Percentiles rank a stretch among this genome's conserved stretches.
phyloP scores from a whole-genome alignment of 179 eudicot genomes.

The Patellifolia procumbens region DNA sequence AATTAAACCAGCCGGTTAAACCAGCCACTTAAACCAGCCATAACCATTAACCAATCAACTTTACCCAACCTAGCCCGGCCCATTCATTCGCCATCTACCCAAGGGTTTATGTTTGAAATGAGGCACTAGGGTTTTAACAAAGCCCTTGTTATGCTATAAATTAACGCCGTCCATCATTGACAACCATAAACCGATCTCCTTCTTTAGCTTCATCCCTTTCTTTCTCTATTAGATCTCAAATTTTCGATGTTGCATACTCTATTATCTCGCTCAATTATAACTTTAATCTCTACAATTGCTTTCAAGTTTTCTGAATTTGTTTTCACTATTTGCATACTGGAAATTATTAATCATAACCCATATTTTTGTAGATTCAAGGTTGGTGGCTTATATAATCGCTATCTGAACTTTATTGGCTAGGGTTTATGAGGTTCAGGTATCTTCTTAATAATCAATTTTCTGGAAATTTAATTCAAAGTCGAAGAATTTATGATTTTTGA shows the following conservation, averaged over 20 bases:
- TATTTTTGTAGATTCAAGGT: too few species aligned
- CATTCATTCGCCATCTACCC: too few species aligned
- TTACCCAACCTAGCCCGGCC: too few species aligned
- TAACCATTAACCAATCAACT: too few species aligned
- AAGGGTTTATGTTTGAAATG: not conserved
- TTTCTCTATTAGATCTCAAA: not conserved
- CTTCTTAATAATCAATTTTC: not conserved
- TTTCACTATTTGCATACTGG: too few species aligned
- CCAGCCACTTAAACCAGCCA: too few species aligned
- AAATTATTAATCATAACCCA: too few species aligned
- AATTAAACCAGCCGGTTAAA: too few species aligned
- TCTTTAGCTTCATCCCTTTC: not conserved
- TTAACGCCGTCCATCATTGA: not conserved
- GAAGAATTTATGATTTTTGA: not conserved
- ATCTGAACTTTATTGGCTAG: too few species aligned
- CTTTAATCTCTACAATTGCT: not conserved
- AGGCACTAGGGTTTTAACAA: not conserved
- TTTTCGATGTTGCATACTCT: not conserved
- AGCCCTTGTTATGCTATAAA: not conserved
- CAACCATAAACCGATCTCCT: not conserved
- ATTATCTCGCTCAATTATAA: too few species aligned
- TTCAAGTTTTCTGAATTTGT: not conserved
- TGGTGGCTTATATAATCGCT: too few species aligned
- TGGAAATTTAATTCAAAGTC: too few species aligned
- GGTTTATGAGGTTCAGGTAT: conserved; percentile 4